phyloP scores from a whole-genome alignment of 192 early-diverging fungal species.

The Phlyctochytrium bullatum region DNA sequence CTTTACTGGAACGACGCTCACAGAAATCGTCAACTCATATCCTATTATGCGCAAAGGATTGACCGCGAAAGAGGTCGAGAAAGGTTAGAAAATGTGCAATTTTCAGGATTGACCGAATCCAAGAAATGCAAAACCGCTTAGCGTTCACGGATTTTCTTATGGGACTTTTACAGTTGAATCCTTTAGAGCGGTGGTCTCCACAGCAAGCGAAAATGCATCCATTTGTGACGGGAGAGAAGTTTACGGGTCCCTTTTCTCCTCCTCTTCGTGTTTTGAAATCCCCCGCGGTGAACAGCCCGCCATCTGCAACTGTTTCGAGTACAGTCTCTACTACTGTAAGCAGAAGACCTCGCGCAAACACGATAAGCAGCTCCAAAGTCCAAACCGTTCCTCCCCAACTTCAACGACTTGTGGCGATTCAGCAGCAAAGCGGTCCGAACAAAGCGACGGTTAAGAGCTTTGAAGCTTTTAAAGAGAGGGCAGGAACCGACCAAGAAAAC shows the following conservation, averaged over 20 bases:
- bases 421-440: constrained; percentile 33
- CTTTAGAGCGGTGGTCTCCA: constrained; percentile 91
- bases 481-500: neutral
- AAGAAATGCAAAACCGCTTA: constrained; percentile 69
- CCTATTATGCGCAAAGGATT: constrained; percentile 72
- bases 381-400: constrained; percentile 50
- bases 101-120: neutral
- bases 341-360: constrained; percentile 46
- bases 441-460: constrained; percentile 11
- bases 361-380: constrained; percentile 44
- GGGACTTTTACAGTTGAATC: constrained; percentile 88
- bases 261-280: constrained; percentile 14
- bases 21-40: constrained; percentile 84
- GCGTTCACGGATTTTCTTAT: constrained; percentile 90
- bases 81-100: too few relatives aligned
- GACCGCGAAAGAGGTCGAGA: constrained; percentile 66
- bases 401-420: constrained; percentile 45
- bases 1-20: constrained; percentile 79
- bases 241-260: constrained; percentile 68
- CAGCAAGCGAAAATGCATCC: constrained; percentile 92
- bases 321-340: neutral
- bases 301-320: constrained; percentile 5
- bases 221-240: constrained; percentile 89
- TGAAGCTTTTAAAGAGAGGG: neutral
- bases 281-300: neutral